Percentiles rank a stretch among this genome's conserved stretches.
Conservation (phyloP, 139 green algal species). For the Diplosphaera chodatii region DNA sequence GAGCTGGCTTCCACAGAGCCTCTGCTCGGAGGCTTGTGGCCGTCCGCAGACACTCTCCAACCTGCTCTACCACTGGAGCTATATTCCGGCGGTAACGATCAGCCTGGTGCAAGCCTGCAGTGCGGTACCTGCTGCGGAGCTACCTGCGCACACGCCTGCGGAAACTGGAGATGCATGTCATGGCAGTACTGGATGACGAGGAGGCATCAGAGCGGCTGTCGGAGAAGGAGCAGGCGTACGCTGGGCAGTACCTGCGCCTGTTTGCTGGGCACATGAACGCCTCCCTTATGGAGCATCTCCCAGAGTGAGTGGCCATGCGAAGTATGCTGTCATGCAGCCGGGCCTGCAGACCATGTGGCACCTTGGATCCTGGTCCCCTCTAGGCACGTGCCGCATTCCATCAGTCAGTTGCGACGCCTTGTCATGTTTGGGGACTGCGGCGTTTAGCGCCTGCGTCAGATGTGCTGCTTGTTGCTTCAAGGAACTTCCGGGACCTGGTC, state of each 20-base stretch:
- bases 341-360: too few species aligned
- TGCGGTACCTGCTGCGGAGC: slow-evolving; percentile 36
- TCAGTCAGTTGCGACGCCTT: too few species aligned
- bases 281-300: background rate
- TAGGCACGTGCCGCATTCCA: too few species aligned
- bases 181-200: slow-evolving; percentile 34
- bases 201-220: slow-evolving; percentile 21
- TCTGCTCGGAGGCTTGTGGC: too few species aligned
- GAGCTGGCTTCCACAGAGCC: too few species aligned
- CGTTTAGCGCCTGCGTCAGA: too few species aligned
- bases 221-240: slow-evolving; percentile 23
- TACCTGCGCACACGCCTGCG: slow-evolving; percentile 34
- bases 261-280: background rate
- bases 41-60: too few species aligned
- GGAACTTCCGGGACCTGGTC: slow-evolving; percentile 29
- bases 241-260: slow-evolving; percentile 18
- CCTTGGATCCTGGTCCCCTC: too few species aligned
- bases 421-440: too few species aligned
- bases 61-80: too few species aligned
- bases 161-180: slow-evolving; percentile 39
- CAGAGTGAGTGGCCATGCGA: background rate
- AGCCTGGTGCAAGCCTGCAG: background rate
- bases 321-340: too few species aligned
- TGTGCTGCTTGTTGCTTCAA: background rate
- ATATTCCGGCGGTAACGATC: too few species aligned